Conservation (phyloP, 1,284 basidiomycete genomes). For the Gymnopus androsaceus region DNA sequence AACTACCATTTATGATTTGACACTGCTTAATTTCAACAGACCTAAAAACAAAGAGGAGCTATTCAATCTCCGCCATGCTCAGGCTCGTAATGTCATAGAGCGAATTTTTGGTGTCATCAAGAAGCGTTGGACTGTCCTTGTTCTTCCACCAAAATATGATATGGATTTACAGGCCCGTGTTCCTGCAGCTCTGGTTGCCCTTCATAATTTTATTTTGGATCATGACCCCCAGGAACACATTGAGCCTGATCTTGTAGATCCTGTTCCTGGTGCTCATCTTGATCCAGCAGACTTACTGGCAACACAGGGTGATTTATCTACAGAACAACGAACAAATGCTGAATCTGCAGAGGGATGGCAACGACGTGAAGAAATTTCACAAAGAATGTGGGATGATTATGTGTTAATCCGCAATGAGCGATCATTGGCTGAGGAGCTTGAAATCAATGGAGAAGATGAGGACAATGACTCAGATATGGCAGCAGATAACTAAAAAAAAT, state of each 20-base stretch:
- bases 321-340: neutral
- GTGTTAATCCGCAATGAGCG: neutral
- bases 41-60: slow-evolving; percentile 8
- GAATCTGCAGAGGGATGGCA: neutral
- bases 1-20: neutral
- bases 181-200: slow-evolving; percentile 29
- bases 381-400: neutral
- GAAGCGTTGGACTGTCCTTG: slow-evolving; percentile 30
- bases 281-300: neutral
- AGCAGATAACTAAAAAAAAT: neutral
- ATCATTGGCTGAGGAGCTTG: neutral
- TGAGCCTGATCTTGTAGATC: neutral
- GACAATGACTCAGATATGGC: neutral
- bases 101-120: slow-evolving; percentile 46
- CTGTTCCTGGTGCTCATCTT: slow-evolving; percentile 1
- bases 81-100: slow-evolving; percentile 40
- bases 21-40: neutral
- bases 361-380: neutral
- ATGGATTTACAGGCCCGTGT: slow-evolving; percentile 34
- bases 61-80: slow-evolving; percentile 22
- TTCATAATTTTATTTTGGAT: slow-evolving; percentile 41
- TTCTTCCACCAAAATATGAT: slow-evolving; percentile 26
- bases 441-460: neutral
- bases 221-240: slow-evolving; percentile 27
- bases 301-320: neutral